phyloP scores from a whole-genome alignment of 331 rosid species.

The Acacia pycnantha region DNA sequence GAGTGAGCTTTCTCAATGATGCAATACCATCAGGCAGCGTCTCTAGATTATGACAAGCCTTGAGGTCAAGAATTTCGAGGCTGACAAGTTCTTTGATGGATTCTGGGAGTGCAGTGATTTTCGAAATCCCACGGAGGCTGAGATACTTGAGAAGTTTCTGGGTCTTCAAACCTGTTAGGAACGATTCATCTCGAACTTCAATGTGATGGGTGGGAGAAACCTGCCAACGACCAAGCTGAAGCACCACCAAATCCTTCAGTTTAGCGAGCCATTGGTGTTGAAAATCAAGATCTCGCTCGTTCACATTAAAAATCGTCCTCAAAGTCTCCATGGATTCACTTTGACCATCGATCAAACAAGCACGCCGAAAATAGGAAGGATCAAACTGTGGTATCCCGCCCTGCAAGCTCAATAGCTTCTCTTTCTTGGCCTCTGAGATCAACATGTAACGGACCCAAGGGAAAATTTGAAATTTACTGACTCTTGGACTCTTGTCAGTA shows the following conservation, averaged over 20 bases:
- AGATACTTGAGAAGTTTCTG: slow-evolving; percentile 42
- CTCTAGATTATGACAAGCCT: slow-evolving; percentile 57
- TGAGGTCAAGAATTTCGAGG: slow-evolving; percentile 50
- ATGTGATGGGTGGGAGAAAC: slow-evolving; percentile 35
- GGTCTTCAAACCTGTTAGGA: slow-evolving; percentile 25
- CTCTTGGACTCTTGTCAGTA: not conserved
- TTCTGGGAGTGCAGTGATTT: slow-evolving; percentile 32
- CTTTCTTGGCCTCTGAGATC: slow-evolving; percentile 8
- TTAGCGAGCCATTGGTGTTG: slow-evolving; percentile 2
- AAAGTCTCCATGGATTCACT: not conserved
- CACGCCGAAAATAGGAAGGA: not conserved
- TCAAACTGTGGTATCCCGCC: too few species aligned
- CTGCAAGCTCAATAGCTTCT: not conserved
- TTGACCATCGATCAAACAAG: not conserved
- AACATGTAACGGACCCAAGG: slow-evolving; percentile 15
- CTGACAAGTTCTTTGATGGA: slow-evolving; percentile 23
- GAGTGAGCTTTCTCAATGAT: slow-evolving; percentile 37
- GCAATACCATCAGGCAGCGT: slow-evolving; percentile 35
- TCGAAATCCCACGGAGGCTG: slow-evolving; percentile 55
- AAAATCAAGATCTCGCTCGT: slow-evolving; percentile 24
- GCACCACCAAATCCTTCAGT: slow-evolving; percentile 39
- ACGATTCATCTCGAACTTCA: slow-evolving; percentile 36
- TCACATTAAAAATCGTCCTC: slow-evolving; percentile 38
- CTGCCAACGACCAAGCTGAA: slow-evolving; percentile 57
- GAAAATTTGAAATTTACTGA: not conserved